Base-by-base conservation (phyloP, 768 basidiomycete species). In the Rhodotorula taiwanensis region DNA sequence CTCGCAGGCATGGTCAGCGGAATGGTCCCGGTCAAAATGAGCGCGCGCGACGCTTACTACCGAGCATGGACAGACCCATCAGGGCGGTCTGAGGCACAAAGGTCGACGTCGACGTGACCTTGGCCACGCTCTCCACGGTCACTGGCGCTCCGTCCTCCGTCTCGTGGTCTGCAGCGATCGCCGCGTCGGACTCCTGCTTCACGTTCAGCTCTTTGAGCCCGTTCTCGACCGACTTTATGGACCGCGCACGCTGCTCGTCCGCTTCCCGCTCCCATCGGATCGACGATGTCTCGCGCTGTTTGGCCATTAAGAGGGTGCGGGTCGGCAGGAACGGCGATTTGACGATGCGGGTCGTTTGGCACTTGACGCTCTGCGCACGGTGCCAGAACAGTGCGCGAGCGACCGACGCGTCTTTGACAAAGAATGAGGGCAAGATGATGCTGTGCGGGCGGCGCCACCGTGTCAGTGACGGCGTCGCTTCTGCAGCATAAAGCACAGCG, bases 41-140 rank as follows among this genome's bases (percentile, higher is more conserved):
- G n/a, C n/a, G n/a, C n/a, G n/a, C n/a, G n/a, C n/a, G n/a, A n/a
- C n/a, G n/a, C 70, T 28, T 28, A 67, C 70, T 90, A 3, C 89
- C 88, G n/a, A 90, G 79, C 64, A 92, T 79, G 9, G 88, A 91
- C 49, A 89, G 76, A 0, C 88, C 89, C 61, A 89, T 80, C 52
- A 91, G 78, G 15, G 86, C 86, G 2, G 75, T 75, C 2, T 83
- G 83, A 28, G 86, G 83, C n/a, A n/a, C n/a, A n/a, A n/a, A n/a
- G n/a, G n/a, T n/a, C n/a, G n/a, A n/a, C n/a, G n/a, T n/a, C n/a
- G n/a, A n/a, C n/a, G n/a, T n/a, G n/a, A n/a, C n/a, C n/a, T n/a
- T n/a, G n/a, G n/a, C n/a, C n/a, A n/a, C n/a, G n/a, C n/a, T n/a
- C n/a, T n/a, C n/a, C n/a, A n/a, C n/a, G n/a, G n/a, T n/a, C n/a